These are phyloP conservation scores for Parastagonospora nodorum DNA, from an alignment of 2,329 filamentous ascomycete species.

Conservation along the genomic window DNA sequence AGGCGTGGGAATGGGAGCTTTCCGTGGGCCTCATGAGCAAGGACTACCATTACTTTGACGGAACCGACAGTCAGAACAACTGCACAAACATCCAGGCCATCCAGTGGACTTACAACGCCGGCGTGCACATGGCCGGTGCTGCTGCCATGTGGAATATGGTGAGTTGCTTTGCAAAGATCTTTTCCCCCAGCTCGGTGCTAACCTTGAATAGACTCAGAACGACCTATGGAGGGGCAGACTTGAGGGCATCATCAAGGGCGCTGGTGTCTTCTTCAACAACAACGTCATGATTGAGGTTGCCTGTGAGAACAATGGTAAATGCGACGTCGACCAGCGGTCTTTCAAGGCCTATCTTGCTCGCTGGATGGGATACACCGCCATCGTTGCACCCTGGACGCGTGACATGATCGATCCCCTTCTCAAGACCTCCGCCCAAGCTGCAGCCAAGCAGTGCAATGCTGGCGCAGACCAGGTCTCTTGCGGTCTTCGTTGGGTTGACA, in stretches of 20 bases:
- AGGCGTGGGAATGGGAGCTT: conserved; percentile 63
- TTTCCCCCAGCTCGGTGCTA: conserved; percentile 6
- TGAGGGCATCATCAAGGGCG: conserved; percentile 41
- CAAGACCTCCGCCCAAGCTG: conserved; percentile 59
- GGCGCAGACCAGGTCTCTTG: conserved; percentile 53
- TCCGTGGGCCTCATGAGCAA: conserved; percentile 56
- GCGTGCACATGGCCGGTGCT: conserved; percentile 53
- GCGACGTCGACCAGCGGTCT: conserved; percentile 54
- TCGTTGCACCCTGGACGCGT: conserved; percentile 46
- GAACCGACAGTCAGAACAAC: conserved; percentile 50
- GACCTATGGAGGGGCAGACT: conserved; percentile 39
- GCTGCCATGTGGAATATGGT: conserved; percentile 56
- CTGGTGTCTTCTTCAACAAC: conserved; percentile 51
- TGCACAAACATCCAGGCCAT: conserved; percentile 52
- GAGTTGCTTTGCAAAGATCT: conserved; percentile 20
- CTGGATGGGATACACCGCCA: conserved; percentile 50
- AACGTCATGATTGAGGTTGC: conserved; percentile 56
- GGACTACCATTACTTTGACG: conserved; percentile 53
- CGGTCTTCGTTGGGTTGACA: conserved; percentile 52
- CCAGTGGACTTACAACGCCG: conserved; percentile 55
- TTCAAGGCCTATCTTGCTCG: conserved; percentile 53
- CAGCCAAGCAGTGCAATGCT: conserved; percentile 60
- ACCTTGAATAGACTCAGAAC: conserved; percentile 32
- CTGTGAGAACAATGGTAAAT: conserved; percentile 53
- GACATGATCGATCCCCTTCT: conserved; percentile 57